These are phyloP conservation scores for Lophiotrema nucula DNA, from an alignment of 495 filamentous ascomycete species.

Conservation along the genomic window DNA sequence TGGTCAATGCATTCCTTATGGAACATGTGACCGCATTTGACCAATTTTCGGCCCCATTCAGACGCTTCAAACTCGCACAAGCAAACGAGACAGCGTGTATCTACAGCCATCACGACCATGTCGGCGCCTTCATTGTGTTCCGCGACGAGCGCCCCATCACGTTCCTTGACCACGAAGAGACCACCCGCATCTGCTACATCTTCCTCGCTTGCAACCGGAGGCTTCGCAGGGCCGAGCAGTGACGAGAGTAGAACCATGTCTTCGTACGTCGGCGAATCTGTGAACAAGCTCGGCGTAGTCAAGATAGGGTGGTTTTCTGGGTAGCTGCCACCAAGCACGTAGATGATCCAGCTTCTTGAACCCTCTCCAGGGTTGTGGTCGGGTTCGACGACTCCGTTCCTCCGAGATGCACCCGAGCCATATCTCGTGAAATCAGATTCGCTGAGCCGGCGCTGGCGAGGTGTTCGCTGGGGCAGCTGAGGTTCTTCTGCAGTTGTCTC, in stretches of 20 bases:
- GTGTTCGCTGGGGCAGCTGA: constrained; percentile 32
- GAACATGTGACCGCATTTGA: constrained; percentile 69
- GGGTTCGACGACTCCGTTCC: constrained; percentile 68
- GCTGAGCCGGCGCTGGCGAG: constrained; percentile 57
- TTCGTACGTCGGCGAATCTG: constrained; percentile 76
- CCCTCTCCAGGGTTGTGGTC: constrained; percentile 51
- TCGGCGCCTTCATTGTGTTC: constrained; percentile 50
- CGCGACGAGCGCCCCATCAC: constrained; percentile 45
- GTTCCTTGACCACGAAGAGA: constrained; percentile 33
- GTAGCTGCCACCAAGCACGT: constrained; percentile 73
- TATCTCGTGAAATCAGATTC: constrained; percentile 64
- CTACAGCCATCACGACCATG: constrained; percentile 51
- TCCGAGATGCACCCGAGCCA: constrained; percentile 60
- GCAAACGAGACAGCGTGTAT: constrained; percentile 70
- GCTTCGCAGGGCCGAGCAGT: constrained; percentile 70
- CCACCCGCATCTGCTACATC: constrained; percentile 67
- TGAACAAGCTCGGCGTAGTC: constrained; percentile 73
- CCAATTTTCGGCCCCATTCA: constrained; percentile 62
- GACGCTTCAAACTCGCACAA: constrained; percentile 66
- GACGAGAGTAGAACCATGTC: constrained; percentile 75
- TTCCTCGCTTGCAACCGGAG: constrained; percentile 66
- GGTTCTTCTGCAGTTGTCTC: constrained; percentile 39
- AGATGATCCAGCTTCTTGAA: constrained; percentile 71
- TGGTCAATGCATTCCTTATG: constrained; percentile 76
- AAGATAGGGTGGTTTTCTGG: constrained; percentile 76